Evolutionary conservation across 495 filamentous ascomycete species (phyloP).

Genomic region (Penicillium alfredii): DNA sequence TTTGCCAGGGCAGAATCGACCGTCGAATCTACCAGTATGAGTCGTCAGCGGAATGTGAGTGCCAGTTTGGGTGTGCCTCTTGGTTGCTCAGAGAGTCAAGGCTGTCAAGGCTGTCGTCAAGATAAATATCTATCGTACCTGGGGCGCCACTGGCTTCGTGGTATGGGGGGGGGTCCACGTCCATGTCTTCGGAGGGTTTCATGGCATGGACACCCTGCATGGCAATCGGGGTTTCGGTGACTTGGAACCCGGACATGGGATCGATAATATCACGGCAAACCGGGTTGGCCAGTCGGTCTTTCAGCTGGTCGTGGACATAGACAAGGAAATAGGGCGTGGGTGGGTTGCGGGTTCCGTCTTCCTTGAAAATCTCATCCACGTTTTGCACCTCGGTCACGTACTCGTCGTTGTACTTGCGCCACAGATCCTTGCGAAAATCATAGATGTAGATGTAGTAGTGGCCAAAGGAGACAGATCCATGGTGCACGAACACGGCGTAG

Average conservation of each 20-base stretch:
- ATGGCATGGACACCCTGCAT: slow-evolving; percentile 21
- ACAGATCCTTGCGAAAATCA: slow-evolving; percentile 73
- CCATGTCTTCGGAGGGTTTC: slow-evolving; percentile 16
- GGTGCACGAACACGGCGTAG: slow-evolving; percentile 88
- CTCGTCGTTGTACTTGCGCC: slow-evolving; percentile 93
- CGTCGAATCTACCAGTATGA: slow-evolving; percentile 26
- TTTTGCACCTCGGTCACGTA: slow-evolving; percentile 64
- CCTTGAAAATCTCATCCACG: slow-evolving; percentile 58
- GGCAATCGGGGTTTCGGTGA: slow-evolving; percentile 2
- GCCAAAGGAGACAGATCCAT: slow-evolving; percentile 62
- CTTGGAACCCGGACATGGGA: slow-evolving; percentile 10
- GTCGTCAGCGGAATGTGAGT: too few species aligned
- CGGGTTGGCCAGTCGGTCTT: slow-evolving; percentile 56
- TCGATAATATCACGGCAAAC: slow-evolving; percentile 45
- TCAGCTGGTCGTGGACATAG: slow-evolving; percentile 63
- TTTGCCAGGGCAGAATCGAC: slow-evolving; percentile 12
- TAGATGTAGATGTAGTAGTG: slow-evolving; percentile 98
- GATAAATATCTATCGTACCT: slow-evolving; percentile 36
- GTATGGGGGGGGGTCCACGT: slow-evolving; percentile 30
- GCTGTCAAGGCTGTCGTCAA: too few species aligned
- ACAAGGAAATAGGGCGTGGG: slow-evolving; percentile 85
- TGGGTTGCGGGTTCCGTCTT: slow-evolving; percentile 51
- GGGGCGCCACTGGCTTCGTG: slow-evolving; percentile 20
- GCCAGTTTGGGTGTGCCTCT: too few species aligned
- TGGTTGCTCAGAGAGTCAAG: too few species aligned